Conservation (phyloP, 2,329 filamentous ascomycete genomes). For the Fusarium citri region DNA sequence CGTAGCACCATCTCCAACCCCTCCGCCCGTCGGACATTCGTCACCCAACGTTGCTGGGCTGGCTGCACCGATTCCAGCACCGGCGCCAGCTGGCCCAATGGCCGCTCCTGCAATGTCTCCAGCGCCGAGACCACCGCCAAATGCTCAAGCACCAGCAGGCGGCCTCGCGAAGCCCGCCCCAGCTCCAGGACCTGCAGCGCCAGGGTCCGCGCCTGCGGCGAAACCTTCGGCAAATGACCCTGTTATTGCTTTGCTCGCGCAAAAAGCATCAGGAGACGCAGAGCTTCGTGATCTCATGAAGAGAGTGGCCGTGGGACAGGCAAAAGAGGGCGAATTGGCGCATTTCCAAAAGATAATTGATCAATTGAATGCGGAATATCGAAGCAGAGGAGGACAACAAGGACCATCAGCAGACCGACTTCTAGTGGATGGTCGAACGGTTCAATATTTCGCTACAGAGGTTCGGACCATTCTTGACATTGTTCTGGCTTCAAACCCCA, state of each 20-base stretch:
- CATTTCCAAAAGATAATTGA: conserved; percentile 86
- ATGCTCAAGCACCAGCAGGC: conserved; percentile 32
- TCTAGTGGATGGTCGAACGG: conserved; percentile 65
- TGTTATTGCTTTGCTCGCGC: conserved; percentile 83
- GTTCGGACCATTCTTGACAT: conserved; percentile 69
- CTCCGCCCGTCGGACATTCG: conserved; percentile 39
- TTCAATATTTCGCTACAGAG: conserved; percentile 70
- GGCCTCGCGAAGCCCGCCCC: conserved; percentile 31
- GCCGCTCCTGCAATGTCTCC: conserved; percentile 44
- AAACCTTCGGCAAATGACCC: conserved; percentile 67
- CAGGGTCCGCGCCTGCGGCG: conserved; percentile 22
- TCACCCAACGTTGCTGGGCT: conserved; percentile 38
- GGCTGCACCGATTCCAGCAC: conserved; percentile 32
- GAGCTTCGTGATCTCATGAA: conserved; percentile 84
- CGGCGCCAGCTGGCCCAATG: conserved; percentile 42
- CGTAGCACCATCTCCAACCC: conserved; percentile 37
- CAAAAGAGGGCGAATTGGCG: conserved; percentile 75
- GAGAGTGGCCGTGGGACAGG: conserved; percentile 80
- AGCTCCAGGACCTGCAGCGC: conserved; percentile 25
- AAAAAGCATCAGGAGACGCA: conserved; percentile 78
- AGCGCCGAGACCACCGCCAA: conserved; percentile 34
- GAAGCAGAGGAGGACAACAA: conserved; percentile 61
- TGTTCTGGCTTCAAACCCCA: conserved; percentile 68
- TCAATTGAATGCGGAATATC: conserved; percentile 74
- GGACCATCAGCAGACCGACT: conserved; percentile 67